Base-by-base conservation (phyloP, 2,329 filamentous ascomycete genomes). In the Didymella sp. region DNA sequence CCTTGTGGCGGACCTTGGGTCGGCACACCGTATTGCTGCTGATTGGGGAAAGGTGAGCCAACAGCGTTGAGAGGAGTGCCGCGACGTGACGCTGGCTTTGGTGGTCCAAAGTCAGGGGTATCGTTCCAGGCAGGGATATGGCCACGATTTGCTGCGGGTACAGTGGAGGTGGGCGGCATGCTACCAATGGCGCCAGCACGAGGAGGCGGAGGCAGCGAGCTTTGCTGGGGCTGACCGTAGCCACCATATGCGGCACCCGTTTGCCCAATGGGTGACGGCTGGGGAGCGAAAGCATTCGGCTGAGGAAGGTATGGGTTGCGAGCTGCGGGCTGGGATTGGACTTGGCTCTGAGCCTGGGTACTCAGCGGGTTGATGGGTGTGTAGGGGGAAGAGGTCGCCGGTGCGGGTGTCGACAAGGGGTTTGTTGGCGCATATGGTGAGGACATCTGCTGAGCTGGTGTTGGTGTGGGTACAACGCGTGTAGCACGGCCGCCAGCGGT, bases 41-140 rank as follows among this genome's bases (percentile, higher is more conserved):
- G 73, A 65, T 85, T 85, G 2, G 87, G 84, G 80, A 95, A 96
- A 8, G 92, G 91, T 17, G 90, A 86, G n/a, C 83, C 86, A 47
- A 92, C 86, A 3, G 89, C 81, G 48, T 87, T 85, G 40, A 86
- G 80, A 52, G 93, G 92, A 1, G 94, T 97, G 42, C 83, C 83
- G 72, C 89, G 86, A 64, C 93, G 87, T 21, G 88, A 84, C 13
- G 85, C 84, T n/a, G 89, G 83, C 51, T 79, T 94, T 91, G 42
- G 86, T 6, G 64, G 83, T 42, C 79, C 74, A 64, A 98, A 87
- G 53, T 96, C 85, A 1, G 95, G 95, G 48, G 96, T 89, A 76
- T 99, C 95, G 67, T 99, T 99, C 95, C 95, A 99, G 67, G 90
- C 89, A 25, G 88, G 86, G 61, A 88, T 88, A 62, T 89, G 89